Conservation (phyloP, 1,139 yeast genomes). For the Yamadazyma pseudoaaseri region DNA sequence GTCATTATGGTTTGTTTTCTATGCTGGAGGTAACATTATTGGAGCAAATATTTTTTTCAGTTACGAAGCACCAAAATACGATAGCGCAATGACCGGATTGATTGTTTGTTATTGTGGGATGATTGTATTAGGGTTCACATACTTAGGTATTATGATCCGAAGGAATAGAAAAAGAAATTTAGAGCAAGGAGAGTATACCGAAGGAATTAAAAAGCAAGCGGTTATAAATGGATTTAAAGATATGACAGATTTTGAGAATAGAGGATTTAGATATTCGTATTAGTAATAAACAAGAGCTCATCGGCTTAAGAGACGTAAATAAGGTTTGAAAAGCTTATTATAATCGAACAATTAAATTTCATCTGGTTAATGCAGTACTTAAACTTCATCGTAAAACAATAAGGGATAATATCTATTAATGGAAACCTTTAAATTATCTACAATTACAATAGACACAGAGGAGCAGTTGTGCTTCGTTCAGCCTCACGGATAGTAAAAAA, state of each 20-base stretch:
- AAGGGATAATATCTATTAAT: too few species aligned
- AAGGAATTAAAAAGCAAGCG: conserved; percentile 25
- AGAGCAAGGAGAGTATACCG: conserved; percentile 23
- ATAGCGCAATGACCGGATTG: conserved; percentile 21
- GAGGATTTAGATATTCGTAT: conserved; percentile 25
- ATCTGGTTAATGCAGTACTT: too few species aligned
- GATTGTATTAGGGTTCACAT: conserved; percentile 22
- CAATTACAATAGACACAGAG: too few species aligned
- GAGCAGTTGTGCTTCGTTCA: too few species aligned
- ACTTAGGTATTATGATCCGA: conserved; percentile 16
- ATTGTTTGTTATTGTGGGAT: conserved; percentile 25
- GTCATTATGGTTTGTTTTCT: conserved; percentile 26
- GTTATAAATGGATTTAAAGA: conserved; percentile 33
- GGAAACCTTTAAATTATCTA: too few species aligned
- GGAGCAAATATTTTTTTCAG: conserved; percentile 31
- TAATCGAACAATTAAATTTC: too few species aligned
- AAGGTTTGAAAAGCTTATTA: too few species aligned
- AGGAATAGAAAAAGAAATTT: conserved; percentile 24
- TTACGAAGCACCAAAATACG: conserved; percentile 28
- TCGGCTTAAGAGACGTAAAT: too few species aligned
- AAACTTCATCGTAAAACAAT: too few species aligned
- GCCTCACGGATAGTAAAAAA: too few species aligned
- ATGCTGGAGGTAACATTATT: conserved; percentile 29
- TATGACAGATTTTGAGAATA: conserved; percentile 31
- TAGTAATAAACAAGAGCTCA: too few species aligned